A percentile compares a stretch with the other conserved stretches of the same genome.
Conservation (phyloP, 768 basidiomycete genomes). For the Calocybe gangraenosa region DNA sequence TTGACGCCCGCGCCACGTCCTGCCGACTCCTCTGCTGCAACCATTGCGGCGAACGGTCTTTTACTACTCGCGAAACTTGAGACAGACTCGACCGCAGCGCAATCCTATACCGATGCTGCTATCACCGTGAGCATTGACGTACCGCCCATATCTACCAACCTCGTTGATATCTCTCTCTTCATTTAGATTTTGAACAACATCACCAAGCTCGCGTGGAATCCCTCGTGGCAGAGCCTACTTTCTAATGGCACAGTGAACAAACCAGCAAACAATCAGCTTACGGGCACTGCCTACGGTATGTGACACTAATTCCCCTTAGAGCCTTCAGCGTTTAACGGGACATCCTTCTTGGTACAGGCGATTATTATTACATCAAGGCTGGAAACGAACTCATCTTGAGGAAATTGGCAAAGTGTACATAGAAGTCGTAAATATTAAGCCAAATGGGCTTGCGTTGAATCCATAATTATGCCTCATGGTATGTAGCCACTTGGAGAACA, state of each 20-base stretch:
- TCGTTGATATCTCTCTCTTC: background rate
- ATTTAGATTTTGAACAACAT: slow-evolving; percentile 13
- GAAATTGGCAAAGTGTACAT: slow-evolving; percentile 36
- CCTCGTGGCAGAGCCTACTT: slow-evolving; percentile 17
- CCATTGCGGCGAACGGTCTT: slow-evolving; percentile 56
- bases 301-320: background rate
- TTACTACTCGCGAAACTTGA: slow-evolving; percentile 50
- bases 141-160: background rate
- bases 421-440: background rate
- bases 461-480: too few species aligned
- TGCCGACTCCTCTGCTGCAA: slow-evolving; percentile 70
- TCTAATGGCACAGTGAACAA: slow-evolving; percentile 18
- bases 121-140: slow-evolving; percentile 33
- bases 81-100: slow-evolving; percentile 24
- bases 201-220: slow-evolving; percentile 15
- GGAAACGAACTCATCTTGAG: slow-evolving; percentile 48
- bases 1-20: slow-evolving; percentile 45
- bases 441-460: too few species aligned
- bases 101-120: slow-evolving; percentile 45
- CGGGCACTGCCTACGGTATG: slow-evolving; percentile 29
- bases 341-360: slow-evolving; percentile 32
- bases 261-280: slow-evolving; percentile 14
- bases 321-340: background rate
- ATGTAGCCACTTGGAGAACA: too few species aligned
- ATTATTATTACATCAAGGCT: slow-evolving; percentile 58